phyloP scores from a whole-genome alignment of 208 protist species.

The Crithidia mellificae region DNA sequence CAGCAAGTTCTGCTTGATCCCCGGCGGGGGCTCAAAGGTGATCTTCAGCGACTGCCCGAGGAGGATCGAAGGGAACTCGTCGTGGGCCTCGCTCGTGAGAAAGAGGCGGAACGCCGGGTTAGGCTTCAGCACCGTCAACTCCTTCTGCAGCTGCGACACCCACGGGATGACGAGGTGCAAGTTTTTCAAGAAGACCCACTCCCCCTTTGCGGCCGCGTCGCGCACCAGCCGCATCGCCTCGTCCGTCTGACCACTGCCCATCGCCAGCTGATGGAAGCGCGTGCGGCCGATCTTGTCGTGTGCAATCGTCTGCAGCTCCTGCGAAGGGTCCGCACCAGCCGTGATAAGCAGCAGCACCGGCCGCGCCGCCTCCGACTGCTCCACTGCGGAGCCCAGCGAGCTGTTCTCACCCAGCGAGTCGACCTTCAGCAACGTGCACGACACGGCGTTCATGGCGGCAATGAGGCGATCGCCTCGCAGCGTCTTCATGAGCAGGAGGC shows the following conservation, averaged over 20 bases:
- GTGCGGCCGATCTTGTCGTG: conserved; percentile 73
- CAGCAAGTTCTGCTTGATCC: conserved; percentile 94
- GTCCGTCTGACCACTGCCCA: conserved; percentile 95
- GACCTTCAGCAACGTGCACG: conserved; percentile 78
- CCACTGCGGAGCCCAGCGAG: conserved; percentile 54
- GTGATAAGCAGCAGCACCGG: conserved; percentile 96
- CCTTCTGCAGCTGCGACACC: conserved; percentile 92
- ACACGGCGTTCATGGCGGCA: conserved; percentile 88
- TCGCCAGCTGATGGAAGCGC: conserved; percentile 93
- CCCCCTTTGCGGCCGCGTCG: conserved; percentile 71
- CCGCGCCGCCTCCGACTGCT: conserved; percentile 48
- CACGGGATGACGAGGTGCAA: conserved; percentile 96
- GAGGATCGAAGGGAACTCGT: conserved; percentile 94
- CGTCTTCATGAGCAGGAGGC: conserved; percentile 94
- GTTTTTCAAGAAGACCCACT: conserved; percentile 98
- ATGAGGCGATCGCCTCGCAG: conserved; percentile 96
- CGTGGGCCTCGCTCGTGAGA: conserved; percentile 95
- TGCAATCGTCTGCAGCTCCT: conserved; percentile 91
- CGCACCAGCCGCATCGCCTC: conserved; percentile 87
- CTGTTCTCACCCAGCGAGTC: conserved; percentile 74
- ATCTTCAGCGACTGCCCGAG: conserved; percentile 95
- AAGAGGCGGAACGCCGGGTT: conserved; percentile 94
- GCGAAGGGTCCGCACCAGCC: conserved; percentile 95
- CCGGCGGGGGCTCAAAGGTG: conserved; percentile 96
- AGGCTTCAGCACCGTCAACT: conserved; percentile 84